Conservation (phyloP, 2,329 filamentous ascomycete species). For the Leptographium wingfieldii region DNA sequence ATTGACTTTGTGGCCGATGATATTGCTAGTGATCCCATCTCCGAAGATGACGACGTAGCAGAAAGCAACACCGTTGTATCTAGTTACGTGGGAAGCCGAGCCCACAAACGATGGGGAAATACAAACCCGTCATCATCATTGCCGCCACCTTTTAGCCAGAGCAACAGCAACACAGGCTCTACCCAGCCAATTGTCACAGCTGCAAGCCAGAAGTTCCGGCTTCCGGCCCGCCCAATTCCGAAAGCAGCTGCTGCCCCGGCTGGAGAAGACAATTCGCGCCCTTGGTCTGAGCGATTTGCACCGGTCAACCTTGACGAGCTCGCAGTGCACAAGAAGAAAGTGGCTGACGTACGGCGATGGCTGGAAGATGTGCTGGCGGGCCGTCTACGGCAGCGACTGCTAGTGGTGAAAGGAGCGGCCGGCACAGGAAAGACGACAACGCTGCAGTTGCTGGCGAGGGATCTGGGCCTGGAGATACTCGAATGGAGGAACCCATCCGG, state of each 20-base stretch:
- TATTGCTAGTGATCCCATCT: conserved; percentile 43
- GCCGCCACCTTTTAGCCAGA: conserved; percentile 11
- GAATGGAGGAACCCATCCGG: conserved; percentile 83
- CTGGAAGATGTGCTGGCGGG: conserved; percentile 61
- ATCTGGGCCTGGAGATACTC: conserved; percentile 64
- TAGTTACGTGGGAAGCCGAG: conserved; percentile 44
- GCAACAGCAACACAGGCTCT: neutral
- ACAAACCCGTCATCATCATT: conserved; percentile 10
- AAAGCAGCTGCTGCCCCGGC: neutral
- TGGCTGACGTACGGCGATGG: conserved; percentile 75
- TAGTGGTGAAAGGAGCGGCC: conserved; percentile 80
- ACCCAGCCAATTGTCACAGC: conserved; percentile 19
- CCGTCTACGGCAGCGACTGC: conserved; percentile 52
- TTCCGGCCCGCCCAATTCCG: neutral
- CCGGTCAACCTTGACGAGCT: conserved; percentile 68
- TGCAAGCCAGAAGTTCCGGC: conserved; percentile 5
- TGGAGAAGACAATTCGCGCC: conserved; percentile 47
- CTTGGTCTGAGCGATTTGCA: conserved; percentile 80
- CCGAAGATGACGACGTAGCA: conserved; percentile 45
- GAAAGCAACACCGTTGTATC: conserved; percentile 35
- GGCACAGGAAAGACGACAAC: conserved; percentile 92
- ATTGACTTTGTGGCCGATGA: conserved; percentile 26
- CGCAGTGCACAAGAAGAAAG: conserved; percentile 90
- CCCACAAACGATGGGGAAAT: conserved; percentile 38
- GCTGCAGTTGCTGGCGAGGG: conserved; percentile 60